Conservation (phyloP, 352 stramenopile species). For the Globisporangium echinulatum region DNA sequence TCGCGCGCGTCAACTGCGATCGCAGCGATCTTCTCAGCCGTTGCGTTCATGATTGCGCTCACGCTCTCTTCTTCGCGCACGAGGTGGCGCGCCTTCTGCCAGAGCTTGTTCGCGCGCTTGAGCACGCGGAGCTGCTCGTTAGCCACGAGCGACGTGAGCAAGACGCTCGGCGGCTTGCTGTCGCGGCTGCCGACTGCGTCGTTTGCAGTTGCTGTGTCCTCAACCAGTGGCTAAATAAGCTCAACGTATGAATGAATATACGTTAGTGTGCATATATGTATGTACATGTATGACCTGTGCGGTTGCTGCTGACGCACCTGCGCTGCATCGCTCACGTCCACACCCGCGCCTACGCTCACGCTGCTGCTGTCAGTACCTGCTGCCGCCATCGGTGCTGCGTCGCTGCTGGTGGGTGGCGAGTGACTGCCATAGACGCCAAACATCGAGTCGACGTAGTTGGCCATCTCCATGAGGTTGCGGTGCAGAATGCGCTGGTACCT, state of each 20-base stretch:
- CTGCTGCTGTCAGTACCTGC: background rate
- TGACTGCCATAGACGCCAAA: constrained; percentile 66
- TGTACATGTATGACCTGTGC: background rate
- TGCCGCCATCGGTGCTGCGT: background rate
- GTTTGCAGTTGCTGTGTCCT: background rate
- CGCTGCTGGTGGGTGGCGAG: background rate
- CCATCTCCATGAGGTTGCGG: constrained; percentile 75
- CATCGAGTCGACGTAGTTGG: constrained; percentile 68
- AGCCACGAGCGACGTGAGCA: constrained; percentile 48
- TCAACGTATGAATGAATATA: background rate
- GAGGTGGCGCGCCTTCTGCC: constrained; percentile 49
- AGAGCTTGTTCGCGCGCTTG: constrained; percentile 54
- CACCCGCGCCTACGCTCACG: background rate
- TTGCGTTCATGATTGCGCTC: constrained; percentile 38
- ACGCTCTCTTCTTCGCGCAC: constrained; percentile 57
- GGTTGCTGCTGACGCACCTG: background rate
- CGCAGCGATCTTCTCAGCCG: constrained; percentile 27
- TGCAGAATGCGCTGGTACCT: constrained; percentile 74
- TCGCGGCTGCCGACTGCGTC: background rate
- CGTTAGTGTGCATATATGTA: background rate
- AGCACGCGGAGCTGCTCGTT: constrained; percentile 41
- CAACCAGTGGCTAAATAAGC: too few species aligned
- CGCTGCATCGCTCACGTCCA: background rate
- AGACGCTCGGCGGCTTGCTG: constrained; percentile 16
- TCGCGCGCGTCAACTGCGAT: constrained; percentile 15